These are phyloP conservation scores for Chlamydomonas schloesseri DNA, from an alignment of 139 green algal genomes.

Conservation along the genomic window DNA sequence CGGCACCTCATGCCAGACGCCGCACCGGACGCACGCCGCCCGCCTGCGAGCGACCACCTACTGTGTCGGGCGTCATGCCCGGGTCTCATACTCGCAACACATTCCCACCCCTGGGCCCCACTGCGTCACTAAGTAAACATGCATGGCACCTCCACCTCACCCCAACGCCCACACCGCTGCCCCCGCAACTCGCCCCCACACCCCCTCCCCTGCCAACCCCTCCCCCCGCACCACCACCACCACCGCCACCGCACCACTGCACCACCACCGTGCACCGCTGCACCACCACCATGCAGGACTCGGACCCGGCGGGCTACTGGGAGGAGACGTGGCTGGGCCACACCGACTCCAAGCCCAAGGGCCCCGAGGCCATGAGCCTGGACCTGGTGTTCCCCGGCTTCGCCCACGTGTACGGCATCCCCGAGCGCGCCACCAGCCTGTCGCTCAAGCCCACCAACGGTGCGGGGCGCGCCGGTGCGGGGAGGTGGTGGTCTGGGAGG, in stretches of 20 bases:
- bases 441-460: constrained; percentile 79
- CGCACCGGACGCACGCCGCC: no score
- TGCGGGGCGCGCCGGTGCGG: neutral
- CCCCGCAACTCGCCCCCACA: no score
- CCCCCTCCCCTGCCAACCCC: no score
- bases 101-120: no score
- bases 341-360: constrained; percentile 88
- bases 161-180: no score
- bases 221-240: no score
- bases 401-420: constrained; percentile 94
- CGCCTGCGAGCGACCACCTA: no score
- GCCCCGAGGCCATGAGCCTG: constrained; percentile 91
- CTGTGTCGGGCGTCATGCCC: no score
- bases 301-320: constrained; percentile 86
- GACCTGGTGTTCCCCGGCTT: constrained; percentile 88
- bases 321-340: constrained; percentile 93
- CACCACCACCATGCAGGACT: constrained; percentile 53
- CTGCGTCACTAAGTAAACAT: no score
- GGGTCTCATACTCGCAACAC: no score
- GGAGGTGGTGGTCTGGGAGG: neutral
- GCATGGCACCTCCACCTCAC: no score
- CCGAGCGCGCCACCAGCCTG: constrained; percentile 88
- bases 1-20: no score
- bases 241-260: neutral
- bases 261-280: neutral